phyloP scores from a whole-genome alignment of 768 basidiomycete genomes.

The Boletus vermiculosoides region DNA sequence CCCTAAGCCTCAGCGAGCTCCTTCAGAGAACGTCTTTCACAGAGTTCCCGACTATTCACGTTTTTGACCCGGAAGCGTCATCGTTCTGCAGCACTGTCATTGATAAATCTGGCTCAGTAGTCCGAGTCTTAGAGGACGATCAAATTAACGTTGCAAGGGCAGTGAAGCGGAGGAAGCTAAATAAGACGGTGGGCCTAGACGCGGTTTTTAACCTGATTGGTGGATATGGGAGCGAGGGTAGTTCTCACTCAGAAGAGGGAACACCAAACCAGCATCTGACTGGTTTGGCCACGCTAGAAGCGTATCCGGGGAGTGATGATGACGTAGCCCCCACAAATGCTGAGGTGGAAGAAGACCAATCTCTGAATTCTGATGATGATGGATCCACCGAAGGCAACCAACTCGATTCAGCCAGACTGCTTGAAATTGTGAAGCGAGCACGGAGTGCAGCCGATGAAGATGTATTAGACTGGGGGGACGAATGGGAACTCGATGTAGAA shows the following conservation, averaged over 20 bases:
- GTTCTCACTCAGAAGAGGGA: conserved; percentile 35
- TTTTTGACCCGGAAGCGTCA: conserved; percentile 57
- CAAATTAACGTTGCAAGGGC: conserved; percentile 33
- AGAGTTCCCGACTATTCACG: conserved; percentile 81
- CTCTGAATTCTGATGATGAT: conserved; percentile 17
- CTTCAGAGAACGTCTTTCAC: conserved; percentile 67
- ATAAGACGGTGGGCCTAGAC: conserved; percentile 48
- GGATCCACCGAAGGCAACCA: conserved; percentile 5
- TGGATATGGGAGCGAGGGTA: conserved; percentile 56
- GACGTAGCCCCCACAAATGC: neutral
- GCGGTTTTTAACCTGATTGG: conserved; percentile 58
- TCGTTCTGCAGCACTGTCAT: conserved; percentile 60
- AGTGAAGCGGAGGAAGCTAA: conserved; percentile 58
- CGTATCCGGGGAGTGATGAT: conserved; percentile 25
- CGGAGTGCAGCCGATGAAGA: conserved; percentile 29
- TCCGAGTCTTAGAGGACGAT: conserved; percentile 9
- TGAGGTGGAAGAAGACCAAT: conserved; percentile 17
- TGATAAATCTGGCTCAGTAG: conserved; percentile 47
- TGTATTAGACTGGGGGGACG: conserved; percentile 32
- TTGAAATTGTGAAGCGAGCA: conserved; percentile 26
- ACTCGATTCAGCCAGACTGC: conserved; percentile 18
- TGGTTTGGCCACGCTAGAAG: conserved; percentile 25
- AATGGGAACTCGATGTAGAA: conserved; percentile 23
- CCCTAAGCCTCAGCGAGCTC: conserved; percentile 42
- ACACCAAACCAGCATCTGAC: neutral